These are phyloP conservation scores for Solanum bulbocastanum DNA, from an alignment of 257 asterid genomes.

Conservation along the genomic window DNA sequence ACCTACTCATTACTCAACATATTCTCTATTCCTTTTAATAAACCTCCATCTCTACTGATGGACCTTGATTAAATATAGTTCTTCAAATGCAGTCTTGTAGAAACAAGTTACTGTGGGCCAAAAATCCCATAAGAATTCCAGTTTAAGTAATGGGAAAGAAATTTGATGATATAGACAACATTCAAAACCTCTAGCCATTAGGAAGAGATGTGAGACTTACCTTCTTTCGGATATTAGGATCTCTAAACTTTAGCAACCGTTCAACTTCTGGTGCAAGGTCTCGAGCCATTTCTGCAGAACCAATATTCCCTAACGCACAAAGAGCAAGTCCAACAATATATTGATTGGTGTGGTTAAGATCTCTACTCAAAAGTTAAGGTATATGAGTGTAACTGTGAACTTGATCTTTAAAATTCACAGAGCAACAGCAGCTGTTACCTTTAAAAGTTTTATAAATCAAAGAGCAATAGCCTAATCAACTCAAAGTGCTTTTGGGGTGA, in stretches of 20 bases:
- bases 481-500: neutral
- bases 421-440: conserved; percentile 5
- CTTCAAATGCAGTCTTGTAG: neutral
- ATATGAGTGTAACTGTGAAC: conserved; percentile 7
- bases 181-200: neutral
- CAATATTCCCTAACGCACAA: conserved; percentile 92
- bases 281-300: conserved; percentile 99
- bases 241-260: conserved; percentile 87
- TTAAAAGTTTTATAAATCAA: neutral
- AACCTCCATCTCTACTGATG: neutral
- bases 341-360: conserved; percentile 91
- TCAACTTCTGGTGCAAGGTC: conserved; percentile 99
- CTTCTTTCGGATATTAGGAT: conserved; percentile 95
- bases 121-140: neutral
- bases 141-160: neutral
- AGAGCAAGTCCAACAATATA: conserved; percentile 98
- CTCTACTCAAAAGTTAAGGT: conserved; percentile 68
- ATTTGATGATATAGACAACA: neutral
- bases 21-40: neutral
- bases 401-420: conserved; percentile 10
- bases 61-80: neutral
- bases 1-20: neutral
- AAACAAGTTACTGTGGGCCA: neutral
- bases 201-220: conserved; percentile 27
- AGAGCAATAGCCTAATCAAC: neutral